A percentile compares a stretch with the other conserved stretches of the same genome.
Evolutionary conservation across 257 asterid species (phyloP).

Genomic region (Henckelia pumila): DNA sequence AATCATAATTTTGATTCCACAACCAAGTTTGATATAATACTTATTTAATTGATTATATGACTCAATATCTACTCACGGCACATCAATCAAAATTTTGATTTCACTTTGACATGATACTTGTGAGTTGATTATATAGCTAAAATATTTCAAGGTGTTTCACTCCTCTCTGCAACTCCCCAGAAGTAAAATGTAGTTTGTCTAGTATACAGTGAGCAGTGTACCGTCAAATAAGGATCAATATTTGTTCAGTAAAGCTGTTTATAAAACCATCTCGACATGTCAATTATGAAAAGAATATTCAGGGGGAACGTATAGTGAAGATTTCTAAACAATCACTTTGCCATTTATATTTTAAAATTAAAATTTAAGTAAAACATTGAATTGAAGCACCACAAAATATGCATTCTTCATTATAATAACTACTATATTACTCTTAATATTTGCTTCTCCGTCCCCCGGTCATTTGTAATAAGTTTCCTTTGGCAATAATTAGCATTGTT

Average conservation of each 20-base stretch:
- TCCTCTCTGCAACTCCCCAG: neutral
- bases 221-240: neutral
- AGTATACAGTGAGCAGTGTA: neutral
- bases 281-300: neutral
- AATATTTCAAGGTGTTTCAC: neutral
- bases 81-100: too few species aligned
- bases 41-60: neutral
- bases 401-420: neutral
- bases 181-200: neutral
- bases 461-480: neutral
- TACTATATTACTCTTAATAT: neutral
- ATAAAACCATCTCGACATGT: neutral
- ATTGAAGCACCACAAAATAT: neutral
- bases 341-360: neutral
- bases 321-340: neutral
- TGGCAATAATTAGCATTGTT: neutral
- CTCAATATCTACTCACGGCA: neutral
- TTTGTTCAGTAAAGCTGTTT: neutral
- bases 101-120: neutral
- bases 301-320: neutral
- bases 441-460: too few species aligned
- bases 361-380: too few species aligned
- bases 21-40: neutral
- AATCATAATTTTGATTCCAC: constrained; percentile 13
- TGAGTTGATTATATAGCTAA: neutral